phyloP scores from a whole-genome alignment of 139 green algal species.

The Diplosphaera chodatii region DNA sequence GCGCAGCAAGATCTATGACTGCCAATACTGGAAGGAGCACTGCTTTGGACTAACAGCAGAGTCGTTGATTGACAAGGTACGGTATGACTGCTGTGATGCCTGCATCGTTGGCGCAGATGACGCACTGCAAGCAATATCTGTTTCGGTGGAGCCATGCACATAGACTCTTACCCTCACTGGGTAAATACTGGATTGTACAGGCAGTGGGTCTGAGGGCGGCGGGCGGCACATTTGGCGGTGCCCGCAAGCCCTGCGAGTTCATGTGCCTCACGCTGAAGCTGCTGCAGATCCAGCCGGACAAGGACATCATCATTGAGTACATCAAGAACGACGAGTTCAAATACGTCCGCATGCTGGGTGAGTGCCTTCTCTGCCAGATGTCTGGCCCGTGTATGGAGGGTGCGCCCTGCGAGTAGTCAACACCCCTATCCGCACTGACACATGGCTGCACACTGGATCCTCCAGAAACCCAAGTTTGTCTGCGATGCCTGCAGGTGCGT shows the following conservation, averaged over 20 bases:
- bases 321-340: slow-evolving; percentile 99
- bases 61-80: slow-evolving; percentile 81
- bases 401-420: too few species aligned
- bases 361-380: neutral
- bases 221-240: slow-evolving; percentile 83
- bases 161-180: too few species aligned
- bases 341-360: slow-evolving; percentile 83
- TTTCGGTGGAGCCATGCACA: too few species aligned
- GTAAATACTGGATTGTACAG: too few species aligned
- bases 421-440: too few species aligned
- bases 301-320: slow-evolving; percentile 97
- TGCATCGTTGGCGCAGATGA: too few species aligned
- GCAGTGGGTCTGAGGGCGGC: slow-evolving; percentile 79
- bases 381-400: too few species aligned
- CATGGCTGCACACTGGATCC: too few species aligned
- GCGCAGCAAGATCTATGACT: slow-evolving; percentile 87
- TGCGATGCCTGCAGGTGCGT: slow-evolving; percentile 84
- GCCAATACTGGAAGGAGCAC: slow-evolving; percentile 95
- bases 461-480: too few species aligned
- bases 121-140: too few species aligned
- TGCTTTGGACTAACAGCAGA: slow-evolving; percentile 96
- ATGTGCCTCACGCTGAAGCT: slow-evolving; percentile 96
- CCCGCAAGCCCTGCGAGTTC: slow-evolving; percentile 81
- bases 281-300: slow-evolving; percentile 96
- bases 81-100: too few species aligned